Evolutionary conservation across 345 rosid genomes (phyloP).

Genomic region (Sonneratia alba): DNA sequence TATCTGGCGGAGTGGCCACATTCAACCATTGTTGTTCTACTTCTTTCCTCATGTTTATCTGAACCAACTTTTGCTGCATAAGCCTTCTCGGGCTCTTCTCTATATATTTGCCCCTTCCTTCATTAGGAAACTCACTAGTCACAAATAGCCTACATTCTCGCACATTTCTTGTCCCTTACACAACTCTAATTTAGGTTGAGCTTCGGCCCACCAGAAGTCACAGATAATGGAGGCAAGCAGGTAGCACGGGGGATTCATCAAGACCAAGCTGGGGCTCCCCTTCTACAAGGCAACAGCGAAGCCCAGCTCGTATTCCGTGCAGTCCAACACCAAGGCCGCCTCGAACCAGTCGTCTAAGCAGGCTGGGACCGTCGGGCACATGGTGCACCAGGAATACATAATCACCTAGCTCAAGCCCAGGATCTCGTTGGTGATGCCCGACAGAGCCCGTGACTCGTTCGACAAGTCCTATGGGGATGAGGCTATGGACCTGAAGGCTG

Average conservation of each 20-base stretch:
- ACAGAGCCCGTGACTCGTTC: conserved; percentile 14
- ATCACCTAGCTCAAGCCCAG: conserved; percentile 27
- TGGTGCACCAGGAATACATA: conserved; percentile 23
- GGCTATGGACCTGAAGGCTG: conserved; percentile 36
- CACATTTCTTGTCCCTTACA: background rate
- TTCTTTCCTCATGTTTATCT: conserved; percentile 18
- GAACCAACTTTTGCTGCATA: background rate
- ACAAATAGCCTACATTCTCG: conserved; percentile 8
- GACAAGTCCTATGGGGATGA: conserved; percentile 30
- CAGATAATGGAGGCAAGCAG: conserved; percentile 34
- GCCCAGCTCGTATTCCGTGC: conserved; percentile 15
- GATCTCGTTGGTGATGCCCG: conserved; percentile 27
- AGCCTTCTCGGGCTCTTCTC: conserved; percentile 4
- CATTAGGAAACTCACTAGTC: background rate
- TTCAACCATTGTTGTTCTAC: too few relatives aligned
- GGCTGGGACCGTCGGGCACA: conserved; percentile 12
- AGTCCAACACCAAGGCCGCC: conserved; percentile 18
- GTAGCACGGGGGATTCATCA: conserved; percentile 44
- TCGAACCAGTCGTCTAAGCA: conserved; percentile 18
- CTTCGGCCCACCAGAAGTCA: background rate
- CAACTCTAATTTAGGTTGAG: background rate
- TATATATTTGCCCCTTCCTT: conserved; percentile 16
- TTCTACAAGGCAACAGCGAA: conserved; percentile 27
- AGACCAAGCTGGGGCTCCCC: conserved; percentile 34
- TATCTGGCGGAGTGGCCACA: too few relatives aligned